Base-by-base conservation (phyloP, 805 yeast genomes). In the Candida coquimbonensis region DNA sequence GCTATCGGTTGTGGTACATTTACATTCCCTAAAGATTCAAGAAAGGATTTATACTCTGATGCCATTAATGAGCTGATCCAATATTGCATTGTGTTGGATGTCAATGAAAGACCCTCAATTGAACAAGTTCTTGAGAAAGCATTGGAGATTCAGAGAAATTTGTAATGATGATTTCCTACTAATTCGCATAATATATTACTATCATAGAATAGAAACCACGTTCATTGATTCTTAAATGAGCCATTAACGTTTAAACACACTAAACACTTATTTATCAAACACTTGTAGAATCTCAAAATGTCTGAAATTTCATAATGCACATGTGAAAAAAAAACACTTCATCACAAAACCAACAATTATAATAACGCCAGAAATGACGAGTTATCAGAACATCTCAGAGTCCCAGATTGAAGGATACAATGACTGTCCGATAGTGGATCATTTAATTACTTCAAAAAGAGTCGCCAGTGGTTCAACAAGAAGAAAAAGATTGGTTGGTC, bases 81-180 rank as follows among this genome's bases (percentile, higher is more conserved):
- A 33, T 56, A 60, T 48, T 89, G 96, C 62, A 65, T 90, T 45
- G 73, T 70, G 7, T 71, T 82, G 11, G 81, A 86, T 45, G 78
- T 89, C 0, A 54, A 53, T 0, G 60, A 72, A 34, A 70, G 97
- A 49, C 95, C 96, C 0, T 50, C 72, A 0, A 72, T 83, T 21
- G 87, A 79, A 51, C 73, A 74, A 39, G 75, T 87, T 3, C 57
- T 84, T 43, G 70, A 74, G 12, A 63, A 55, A 39, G 77, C 81
- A 5, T 62, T 81, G 41, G 70, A 66, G 19, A 49, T 73, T 6
- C 73, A 70, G 48, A 42, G 48, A n/a, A 26, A 16, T 17, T 17
- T 45, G 32, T 39, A 16, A 34, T 16, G 24, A 21, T 21, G 24
- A 21, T 21, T 21, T 21, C 7, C 7, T 21, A 24, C 14, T 16